Conservation (phyloP, 257 asterid species). For the Solanum peruvianum region DNA sequence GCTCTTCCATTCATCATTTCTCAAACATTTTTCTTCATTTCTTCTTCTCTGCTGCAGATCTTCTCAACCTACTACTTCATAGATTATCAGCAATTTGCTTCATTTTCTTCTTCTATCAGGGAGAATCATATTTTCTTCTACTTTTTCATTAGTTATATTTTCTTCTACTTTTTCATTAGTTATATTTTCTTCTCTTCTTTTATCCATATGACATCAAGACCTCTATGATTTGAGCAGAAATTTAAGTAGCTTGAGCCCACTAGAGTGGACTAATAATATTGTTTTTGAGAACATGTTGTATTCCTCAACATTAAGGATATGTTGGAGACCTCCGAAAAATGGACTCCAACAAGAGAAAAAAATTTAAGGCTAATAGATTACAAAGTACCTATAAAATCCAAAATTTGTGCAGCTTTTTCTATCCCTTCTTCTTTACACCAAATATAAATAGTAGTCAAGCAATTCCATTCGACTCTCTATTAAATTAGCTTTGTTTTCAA, state of each 20-base stretch:
- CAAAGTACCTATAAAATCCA: background rate
- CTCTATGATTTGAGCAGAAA: background rate
- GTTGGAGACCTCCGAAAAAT: background rate
- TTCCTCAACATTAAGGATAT: background rate
- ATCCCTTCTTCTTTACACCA: background rate
- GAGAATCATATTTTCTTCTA: background rate
- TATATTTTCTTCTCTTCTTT: background rate
- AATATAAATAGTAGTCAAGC: background rate
- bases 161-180: background rate
- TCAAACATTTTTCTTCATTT: background rate
- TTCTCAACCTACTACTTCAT: background rate
- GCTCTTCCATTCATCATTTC: background rate
- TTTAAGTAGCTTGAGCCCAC: background rate
- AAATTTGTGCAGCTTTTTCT: background rate
- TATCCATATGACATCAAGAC: background rate
- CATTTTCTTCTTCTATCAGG: background rate
- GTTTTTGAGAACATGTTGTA: background rate
- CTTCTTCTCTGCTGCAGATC: background rate
- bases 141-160: background rate
- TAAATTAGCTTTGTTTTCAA: background rate
- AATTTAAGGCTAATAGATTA: background rate
- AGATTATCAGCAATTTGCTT: background rate
- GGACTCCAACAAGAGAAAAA: background rate
- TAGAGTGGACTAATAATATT: background rate
- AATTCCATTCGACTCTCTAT: background rate